Conservation (phyloP, 78 protist species). For the Monocercomonoides exilis region DNA sequence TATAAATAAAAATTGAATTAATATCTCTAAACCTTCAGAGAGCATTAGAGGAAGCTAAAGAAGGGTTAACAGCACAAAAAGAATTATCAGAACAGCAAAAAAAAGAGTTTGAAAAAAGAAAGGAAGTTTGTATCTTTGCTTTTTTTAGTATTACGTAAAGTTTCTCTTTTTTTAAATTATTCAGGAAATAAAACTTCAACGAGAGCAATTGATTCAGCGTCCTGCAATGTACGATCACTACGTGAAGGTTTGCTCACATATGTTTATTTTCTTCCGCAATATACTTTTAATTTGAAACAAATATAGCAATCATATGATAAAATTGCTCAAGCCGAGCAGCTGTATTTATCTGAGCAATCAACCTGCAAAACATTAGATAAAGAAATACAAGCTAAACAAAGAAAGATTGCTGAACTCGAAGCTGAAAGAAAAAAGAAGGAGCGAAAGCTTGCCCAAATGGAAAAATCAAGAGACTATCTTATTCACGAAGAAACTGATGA, state of each 20-base stretch:
- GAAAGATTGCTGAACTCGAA: background rate
- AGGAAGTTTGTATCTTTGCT: background rate
- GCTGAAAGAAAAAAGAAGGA: background rate
- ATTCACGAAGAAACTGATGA: background rate
- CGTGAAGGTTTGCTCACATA: background rate
- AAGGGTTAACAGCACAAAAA: background rate
- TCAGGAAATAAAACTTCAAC: background rate
- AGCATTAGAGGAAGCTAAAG: background rate
- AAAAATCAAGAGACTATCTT: background rate
- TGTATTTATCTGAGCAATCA: background rate
- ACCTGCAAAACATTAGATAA: background rate
- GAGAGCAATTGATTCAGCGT: background rate
- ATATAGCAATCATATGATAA: background rate
- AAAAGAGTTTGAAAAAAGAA: background rate
- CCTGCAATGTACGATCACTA: background rate
- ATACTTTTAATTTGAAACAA: background rate
- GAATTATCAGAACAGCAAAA: background rate
- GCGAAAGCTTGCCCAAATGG: background rate
- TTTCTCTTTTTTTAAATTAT: background rate
- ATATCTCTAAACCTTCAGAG: no score
- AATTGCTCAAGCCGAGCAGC: background rate
- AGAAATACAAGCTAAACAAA: background rate
- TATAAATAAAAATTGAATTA: background rate
- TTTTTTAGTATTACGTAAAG: background rate
- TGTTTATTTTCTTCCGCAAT: background rate